These are phyloP conservation scores for Cenchrus purpureus DNA, from an alignment of 176 grass and related monocot species.

Conservation along the genomic window DNA sequence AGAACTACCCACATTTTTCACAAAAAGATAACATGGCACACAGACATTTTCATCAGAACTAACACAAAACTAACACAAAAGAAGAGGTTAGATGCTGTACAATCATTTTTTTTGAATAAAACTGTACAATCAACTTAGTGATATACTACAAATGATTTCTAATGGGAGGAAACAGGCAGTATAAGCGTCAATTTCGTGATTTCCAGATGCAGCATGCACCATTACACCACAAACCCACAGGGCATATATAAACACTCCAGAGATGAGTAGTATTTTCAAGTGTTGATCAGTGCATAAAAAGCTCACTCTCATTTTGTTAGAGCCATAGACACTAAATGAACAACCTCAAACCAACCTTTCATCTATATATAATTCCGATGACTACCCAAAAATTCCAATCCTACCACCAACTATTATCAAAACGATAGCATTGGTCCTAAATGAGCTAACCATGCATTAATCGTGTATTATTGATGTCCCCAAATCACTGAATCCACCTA, in stretches of 20 bases:
- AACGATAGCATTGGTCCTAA: not conserved
- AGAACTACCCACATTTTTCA: not conserved
- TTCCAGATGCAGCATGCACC: slow-evolving; percentile 12
- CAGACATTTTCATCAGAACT: not conserved
- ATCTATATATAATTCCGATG: not conserved
- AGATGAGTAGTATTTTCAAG: not conserved
- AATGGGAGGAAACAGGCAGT: not conserved
- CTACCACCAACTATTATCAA: not conserved
- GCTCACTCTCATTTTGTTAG: not conserved
- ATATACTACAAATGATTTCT: not conserved
- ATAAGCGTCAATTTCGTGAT: slow-evolving; percentile 11
- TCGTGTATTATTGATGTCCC: not conserved
- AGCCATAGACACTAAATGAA: not conserved
- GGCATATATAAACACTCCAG: not conserved
- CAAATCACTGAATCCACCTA: not conserved
- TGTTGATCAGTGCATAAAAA: not conserved
- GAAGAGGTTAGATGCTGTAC: not conserved
- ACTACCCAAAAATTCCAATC: not conserved
- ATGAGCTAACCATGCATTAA: not conserved
- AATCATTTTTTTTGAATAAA: too few species aligned
- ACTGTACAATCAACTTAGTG: not conserved
- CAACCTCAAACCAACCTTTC: not conserved
- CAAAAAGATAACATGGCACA: not conserved
- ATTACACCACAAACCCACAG: not conserved
- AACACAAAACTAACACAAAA: not conserved